Percentiles rank a stretch among this genome's conserved stretches.
phyloP scores from a whole-genome alignment of 23 red algal genomes.

The Gracilaria domingensis region DNA sequence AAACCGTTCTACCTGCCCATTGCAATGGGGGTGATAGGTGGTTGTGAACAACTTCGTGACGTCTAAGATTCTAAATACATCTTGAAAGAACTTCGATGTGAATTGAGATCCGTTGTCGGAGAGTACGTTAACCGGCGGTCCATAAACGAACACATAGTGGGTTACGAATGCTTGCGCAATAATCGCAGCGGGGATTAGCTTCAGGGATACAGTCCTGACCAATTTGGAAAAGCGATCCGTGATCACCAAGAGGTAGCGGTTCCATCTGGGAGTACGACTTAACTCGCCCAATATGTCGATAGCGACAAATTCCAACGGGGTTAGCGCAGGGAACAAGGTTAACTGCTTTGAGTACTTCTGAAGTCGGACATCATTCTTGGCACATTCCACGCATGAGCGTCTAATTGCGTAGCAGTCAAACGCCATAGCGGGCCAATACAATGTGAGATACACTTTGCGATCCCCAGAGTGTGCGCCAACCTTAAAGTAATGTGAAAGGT shows the following conservation, averaged over 20 bases:
- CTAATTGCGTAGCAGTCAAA: too few species aligned
- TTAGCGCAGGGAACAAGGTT: neutral
- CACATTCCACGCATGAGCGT: too few species aligned
- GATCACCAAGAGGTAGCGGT: conserved; percentile 2
- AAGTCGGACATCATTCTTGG: too few species aligned
- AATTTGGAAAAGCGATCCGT: conserved; percentile 32
- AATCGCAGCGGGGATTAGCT: neutral
- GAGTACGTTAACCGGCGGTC: neutral
- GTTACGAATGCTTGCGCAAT: conserved; percentile 27
- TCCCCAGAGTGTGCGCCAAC: too few species aligned
- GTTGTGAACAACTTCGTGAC: conserved; percentile 32
- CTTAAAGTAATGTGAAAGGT: too few species aligned
- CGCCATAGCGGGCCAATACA: too few species aligned
- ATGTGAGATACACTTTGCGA: too few species aligned
- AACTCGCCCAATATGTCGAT: neutral
- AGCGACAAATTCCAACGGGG: neutral
- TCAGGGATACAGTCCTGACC: conserved; percentile 10
- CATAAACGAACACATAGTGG: conserved; percentile 28
- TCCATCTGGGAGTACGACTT: neutral
- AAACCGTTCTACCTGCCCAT: too few species aligned
- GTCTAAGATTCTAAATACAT: conserved; percentile 32
- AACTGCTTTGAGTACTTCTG: neutral
- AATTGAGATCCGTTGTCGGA: conserved; percentile 35
- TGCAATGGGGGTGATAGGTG: conserved; percentile 64
- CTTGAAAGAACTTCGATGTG: conserved; percentile 47